Conservation (phyloP, 176 grass and related monocot species). For the Oryza rufipogon region DNA sequence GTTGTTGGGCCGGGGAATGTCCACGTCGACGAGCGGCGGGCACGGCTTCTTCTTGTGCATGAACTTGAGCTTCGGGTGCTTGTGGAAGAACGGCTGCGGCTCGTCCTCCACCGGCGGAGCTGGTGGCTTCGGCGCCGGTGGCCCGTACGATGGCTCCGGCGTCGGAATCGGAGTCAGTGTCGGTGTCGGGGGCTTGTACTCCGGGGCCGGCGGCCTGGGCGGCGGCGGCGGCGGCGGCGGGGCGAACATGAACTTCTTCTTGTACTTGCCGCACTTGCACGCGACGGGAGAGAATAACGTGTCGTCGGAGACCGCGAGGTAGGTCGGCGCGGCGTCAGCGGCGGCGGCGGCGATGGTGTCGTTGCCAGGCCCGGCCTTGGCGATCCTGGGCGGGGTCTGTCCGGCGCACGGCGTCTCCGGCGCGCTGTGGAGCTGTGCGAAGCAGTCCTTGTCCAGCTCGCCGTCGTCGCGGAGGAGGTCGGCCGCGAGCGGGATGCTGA, state of each 20-base stretch:
- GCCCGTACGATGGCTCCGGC: slow-evolving; percentile 31
- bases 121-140: slow-evolving; percentile 36
- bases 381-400: slow-evolving; percentile 51
- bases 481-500: slow-evolving; percentile 47
- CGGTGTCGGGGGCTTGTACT: slow-evolving; percentile 31
- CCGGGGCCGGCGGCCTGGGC: slow-evolving; percentile 36
- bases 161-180: slow-evolving; percentile 35
- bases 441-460: slow-evolving; percentile 57
- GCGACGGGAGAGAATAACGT: slow-evolving; percentile 36
- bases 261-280: slow-evolving; percentile 51
- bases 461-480: slow-evolving; percentile 41
- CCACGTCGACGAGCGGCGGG: slow-evolving; percentile 51
- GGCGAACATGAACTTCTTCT: slow-evolving; percentile 61
- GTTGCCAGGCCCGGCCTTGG: background rate
- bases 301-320: slow-evolving; percentile 36
- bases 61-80: slow-evolving; percentile 55
- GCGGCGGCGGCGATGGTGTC: background rate
- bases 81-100: slow-evolving; percentile 56
- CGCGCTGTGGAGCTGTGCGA: slow-evolving; percentile 57
- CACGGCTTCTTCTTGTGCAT: slow-evolving; percentile 71
- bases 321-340: background rate
- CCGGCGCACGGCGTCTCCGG: slow-evolving; percentile 56
- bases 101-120: slow-evolving; percentile 36
- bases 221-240: slow-evolving; percentile 51
- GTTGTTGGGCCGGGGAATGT: slow-evolving; percentile 23